Evolutionary conservation across 1,139 yeast genomes (phyloP).

Genomic region (Pichia sorboxylosa): DNA sequence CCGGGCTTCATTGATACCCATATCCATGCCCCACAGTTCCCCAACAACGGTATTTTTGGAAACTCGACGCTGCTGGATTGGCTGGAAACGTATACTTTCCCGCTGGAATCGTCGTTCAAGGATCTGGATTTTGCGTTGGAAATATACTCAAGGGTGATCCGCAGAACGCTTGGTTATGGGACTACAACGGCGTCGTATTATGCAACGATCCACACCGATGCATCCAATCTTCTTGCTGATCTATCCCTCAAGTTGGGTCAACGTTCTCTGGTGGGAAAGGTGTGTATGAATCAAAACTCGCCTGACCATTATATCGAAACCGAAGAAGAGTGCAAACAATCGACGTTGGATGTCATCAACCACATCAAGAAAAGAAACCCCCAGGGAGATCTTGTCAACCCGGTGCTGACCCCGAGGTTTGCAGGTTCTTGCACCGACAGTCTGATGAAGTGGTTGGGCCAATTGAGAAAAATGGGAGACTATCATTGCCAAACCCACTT

Average conservation of each 20-base stretch:
- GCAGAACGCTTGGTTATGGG: conserved; percentile 60
- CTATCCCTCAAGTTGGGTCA: conserved; percentile 59
- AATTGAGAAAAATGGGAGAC: conserved; percentile 34
- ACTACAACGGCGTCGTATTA: conserved; percentile 90
- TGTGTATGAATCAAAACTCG: conserved; percentile 75
- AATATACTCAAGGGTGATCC: conserved; percentile 55
- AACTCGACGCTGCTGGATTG: conserved; percentile 79
- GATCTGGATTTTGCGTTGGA: conserved; percentile 42
- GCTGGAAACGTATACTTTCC: conserved; percentile 80
- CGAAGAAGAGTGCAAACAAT: conserved; percentile 43
- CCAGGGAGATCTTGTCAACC: conserved; percentile 34
- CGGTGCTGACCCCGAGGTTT: conserved; percentile 85
- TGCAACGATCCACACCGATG: conserved; percentile 72
- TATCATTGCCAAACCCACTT: conserved; percentile 85
- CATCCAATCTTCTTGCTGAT: conserved; percentile 69
- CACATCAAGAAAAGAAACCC: conserved; percentile 48
- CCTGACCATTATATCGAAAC: conserved; percentile 61
- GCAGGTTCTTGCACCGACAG: conserved; percentile 77
- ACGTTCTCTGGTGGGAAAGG: conserved; percentile 84
- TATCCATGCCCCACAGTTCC: conserved; percentile 93
- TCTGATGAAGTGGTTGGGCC: conserved; percentile 53
- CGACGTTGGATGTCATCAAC: conserved; percentile 45
- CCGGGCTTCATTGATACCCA: conserved; percentile 96
- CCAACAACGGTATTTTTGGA: conserved; percentile 87
- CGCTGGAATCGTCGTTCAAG: conserved; percentile 55